phyloP scores from a whole-genome alignment of 1,284 basidiomycete species.

The Irpex lacteus region DNA sequence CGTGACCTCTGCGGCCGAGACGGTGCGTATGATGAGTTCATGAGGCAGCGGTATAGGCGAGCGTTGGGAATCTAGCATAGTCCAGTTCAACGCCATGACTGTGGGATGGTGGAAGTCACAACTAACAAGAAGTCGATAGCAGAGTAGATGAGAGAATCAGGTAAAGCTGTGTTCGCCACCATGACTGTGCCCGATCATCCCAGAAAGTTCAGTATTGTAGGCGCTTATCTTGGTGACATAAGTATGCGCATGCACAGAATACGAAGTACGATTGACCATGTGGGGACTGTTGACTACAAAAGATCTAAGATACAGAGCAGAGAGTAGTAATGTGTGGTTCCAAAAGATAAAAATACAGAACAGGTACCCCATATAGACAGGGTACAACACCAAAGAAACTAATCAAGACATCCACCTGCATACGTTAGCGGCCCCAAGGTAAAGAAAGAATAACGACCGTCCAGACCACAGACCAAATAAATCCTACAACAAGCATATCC shows the following conservation, averaged over 20 bases:
- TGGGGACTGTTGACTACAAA: too few relatives aligned
- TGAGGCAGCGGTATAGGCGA: constrained; percentile 62
- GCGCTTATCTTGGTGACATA: too few relatives aligned
- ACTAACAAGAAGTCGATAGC: neutral
- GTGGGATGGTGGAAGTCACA: neutral
- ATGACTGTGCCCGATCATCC: neutral
- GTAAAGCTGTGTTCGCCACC: neutral
- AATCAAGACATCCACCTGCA: too few relatives aligned
- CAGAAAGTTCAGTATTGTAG: neutral
- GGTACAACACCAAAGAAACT: too few relatives aligned
- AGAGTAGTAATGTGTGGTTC: too few relatives aligned
- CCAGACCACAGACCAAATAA: constrained; percentile 13
- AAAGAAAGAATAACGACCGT: constrained; percentile 11
- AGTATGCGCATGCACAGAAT: too few relatives aligned
- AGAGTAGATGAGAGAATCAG: neutral
- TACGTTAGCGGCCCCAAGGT: constrained; percentile 9
- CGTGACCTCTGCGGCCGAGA: constrained; percentile 55
- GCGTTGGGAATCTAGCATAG: constrained; percentile 58
- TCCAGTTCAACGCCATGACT: constrained; percentile 75
- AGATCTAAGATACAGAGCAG: too few relatives aligned
- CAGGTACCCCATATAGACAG: too few relatives aligned
- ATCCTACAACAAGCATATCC: constrained; percentile 26
- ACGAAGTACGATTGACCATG: too few relatives aligned
- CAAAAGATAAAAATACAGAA: too few relatives aligned
- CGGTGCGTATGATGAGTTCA: constrained; percentile 55